These are phyloP conservation scores for Agaricus bisporus DNA, from an alignment of 768 basidiomycete genomes.

Conservation along the genomic window DNA sequence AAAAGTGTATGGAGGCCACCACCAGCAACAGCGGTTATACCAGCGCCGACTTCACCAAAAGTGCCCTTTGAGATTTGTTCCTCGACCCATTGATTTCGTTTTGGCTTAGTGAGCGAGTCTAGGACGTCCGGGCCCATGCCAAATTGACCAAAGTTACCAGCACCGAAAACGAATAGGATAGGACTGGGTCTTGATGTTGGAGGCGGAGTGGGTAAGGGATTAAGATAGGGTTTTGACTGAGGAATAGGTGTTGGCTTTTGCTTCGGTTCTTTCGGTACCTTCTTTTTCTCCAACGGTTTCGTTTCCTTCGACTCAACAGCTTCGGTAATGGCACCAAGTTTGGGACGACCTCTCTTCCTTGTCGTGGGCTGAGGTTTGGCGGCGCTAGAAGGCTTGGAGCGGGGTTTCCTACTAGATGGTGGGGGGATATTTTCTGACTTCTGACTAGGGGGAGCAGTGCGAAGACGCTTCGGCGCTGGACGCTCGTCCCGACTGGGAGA, in stretches of 20 bases:
- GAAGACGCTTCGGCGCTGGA: constrained; percentile 47
- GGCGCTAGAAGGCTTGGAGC: constrained; percentile 11
- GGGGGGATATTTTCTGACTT: constrained; percentile 39
- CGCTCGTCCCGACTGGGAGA: constrained; percentile 38
- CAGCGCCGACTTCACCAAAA: constrained; percentile 67
- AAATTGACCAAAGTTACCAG: constrained; percentile 93
- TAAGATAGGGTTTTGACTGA: constrained; percentile 54
- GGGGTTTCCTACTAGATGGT: constrained; percentile 22
- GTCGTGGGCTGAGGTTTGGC: background rate
- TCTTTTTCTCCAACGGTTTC: constrained; percentile 2
- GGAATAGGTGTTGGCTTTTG: constrained; percentile 20
- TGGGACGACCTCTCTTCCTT: constrained; percentile 1
- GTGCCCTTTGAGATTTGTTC: constrained; percentile 64
- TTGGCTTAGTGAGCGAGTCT: constrained; percentile 71
- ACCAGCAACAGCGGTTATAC: constrained; percentile 74
- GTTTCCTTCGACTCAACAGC: constrained; percentile 1
- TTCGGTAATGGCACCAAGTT: constrained; percentile 5
- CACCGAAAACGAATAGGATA: constrained; percentile 82
- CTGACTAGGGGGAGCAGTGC: constrained; percentile 27
- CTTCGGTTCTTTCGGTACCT: background rate
- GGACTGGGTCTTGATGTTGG: constrained; percentile 56
- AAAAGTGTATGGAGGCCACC: constrained; percentile 90
- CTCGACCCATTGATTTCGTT: constrained; percentile 72
- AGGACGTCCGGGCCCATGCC: constrained; percentile 78
- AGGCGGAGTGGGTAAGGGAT: constrained; percentile 56